Conservation (phyloP, 2,329 filamentous ascomycete genomes). For the Endothia cerciana region DNA sequence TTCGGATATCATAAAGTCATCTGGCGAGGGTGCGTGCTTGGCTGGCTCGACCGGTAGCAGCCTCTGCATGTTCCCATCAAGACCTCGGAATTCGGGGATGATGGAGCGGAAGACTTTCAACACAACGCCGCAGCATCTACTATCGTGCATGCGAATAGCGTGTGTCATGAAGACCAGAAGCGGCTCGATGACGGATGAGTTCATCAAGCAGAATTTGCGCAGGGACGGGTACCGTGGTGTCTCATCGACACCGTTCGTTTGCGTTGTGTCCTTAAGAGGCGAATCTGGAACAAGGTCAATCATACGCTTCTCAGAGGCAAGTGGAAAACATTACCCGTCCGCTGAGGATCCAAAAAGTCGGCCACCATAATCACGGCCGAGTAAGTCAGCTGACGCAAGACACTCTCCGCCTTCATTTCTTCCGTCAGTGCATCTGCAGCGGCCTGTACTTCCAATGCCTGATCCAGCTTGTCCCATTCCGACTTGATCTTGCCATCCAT, state of each 20-base stretch:
- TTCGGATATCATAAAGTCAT: slow-evolving; percentile 52
- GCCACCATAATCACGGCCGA: slow-evolving; percentile 91
- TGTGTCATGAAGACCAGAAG: slow-evolving; percentile 91
- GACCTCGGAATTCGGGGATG: slow-evolving; percentile 70
- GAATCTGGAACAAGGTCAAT: slow-evolving; percentile 20
- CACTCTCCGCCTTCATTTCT: slow-evolving; percentile 98
- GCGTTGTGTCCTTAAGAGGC: slow-evolving; percentile 13
- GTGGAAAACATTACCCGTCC: slow-evolving; percentile 57
- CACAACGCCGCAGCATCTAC: slow-evolving; percentile 83
- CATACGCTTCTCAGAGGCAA: slow-evolving; percentile 10
- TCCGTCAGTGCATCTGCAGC: slow-evolving; percentile 82
- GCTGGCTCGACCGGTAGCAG: slow-evolving; percentile 33
- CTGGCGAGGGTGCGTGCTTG: slow-evolving; percentile 31
- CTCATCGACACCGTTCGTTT: slow-evolving; percentile 10
- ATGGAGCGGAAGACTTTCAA: slow-evolving; percentile 85
- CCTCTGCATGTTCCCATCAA: slow-evolving; percentile 14
- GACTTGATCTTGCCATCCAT: slow-evolving; percentile 84
- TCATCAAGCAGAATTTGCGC: slow-evolving; percentile 80
- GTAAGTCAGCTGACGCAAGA: slow-evolving; percentile 89
- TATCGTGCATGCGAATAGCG: slow-evolving; percentile 86
- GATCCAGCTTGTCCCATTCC: slow-evolving; percentile 82
- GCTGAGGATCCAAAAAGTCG: slow-evolving; percentile 78
- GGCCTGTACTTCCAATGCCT: slow-evolving; percentile 62
- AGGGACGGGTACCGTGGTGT: slow-evolving; percentile 58
- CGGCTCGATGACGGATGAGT: slow-evolving; percentile 79